Conservation (phyloP, 1,284 basidiomycete species). For the Vanrija pseudolonga region DNA sequence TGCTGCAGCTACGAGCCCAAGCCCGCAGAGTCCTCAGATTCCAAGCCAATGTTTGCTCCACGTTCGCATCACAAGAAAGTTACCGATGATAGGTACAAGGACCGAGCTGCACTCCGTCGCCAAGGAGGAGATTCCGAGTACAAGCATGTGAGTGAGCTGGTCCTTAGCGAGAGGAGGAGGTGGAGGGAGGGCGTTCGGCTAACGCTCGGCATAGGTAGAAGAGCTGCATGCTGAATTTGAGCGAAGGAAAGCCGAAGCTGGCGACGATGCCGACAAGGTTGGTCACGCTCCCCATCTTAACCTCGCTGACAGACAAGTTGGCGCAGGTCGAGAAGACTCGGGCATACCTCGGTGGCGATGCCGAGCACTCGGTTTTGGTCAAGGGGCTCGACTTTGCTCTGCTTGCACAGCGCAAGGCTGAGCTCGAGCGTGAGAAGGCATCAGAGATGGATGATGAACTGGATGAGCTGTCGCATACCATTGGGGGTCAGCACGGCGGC, state of each 20-base stretch:
- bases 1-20: not conserved
- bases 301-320: not conserved
- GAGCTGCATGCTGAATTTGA: slow-evolving; percentile 76
- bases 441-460: slow-evolving; percentile 71
- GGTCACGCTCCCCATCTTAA: not conserved
- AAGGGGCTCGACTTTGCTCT: slow-evolving; percentile 84
- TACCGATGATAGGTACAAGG: slow-evolving; percentile 35
- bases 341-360: slow-evolving; percentile 80
- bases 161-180: too few species aligned
- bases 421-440: slow-evolving; percentile 53
- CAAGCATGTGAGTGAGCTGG: slow-evolving; percentile 37
- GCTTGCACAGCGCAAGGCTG: slow-evolving; percentile 74
- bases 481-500: slow-evolving; percentile 18
- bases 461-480: slow-evolving; percentile 53
- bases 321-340: slow-evolving; percentile 68
- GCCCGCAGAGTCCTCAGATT: slow-evolving; percentile 1
- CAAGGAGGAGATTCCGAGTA: slow-evolving; percentile 45
- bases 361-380: slow-evolving; percentile 75
- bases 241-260: slow-evolving; percentile 57
- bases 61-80: slow-evolving; percentile 29
- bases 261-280: slow-evolving; percentile 53
- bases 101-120: slow-evolving; percentile 45
- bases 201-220: slow-evolving; percentile 60
- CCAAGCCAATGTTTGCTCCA: slow-evolving; percentile 30
- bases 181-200: too few species aligned